Percentiles rank a stretch among this genome's conserved stretches.
phyloP scores from a whole-genome alignment of 2,329 filamentous ascomycete species.

The Talaromyces marneffei region DNA sequence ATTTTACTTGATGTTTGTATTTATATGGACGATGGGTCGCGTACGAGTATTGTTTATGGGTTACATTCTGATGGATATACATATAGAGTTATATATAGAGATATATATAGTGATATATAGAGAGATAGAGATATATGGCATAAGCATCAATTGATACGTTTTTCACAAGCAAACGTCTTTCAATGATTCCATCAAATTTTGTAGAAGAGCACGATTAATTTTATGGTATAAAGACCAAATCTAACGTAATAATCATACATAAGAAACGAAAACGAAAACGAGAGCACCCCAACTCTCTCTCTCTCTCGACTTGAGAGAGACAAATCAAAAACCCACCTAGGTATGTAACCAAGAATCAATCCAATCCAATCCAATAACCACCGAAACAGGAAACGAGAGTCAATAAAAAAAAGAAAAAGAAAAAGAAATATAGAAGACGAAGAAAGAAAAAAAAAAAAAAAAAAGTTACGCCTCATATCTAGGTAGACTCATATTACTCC shows the following conservation, averaged over 20 bases:
- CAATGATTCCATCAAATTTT: too few species aligned
- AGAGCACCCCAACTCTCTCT: too few species aligned
- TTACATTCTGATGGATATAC: too few species aligned
- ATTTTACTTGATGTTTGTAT: not conserved
- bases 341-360: too few species aligned
- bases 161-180: not conserved
- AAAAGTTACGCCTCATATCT: constrained; percentile 5
- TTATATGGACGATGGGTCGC: not conserved
- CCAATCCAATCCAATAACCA: not conserved
- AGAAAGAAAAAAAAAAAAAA: not conserved
- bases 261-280: not conserved
- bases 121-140: too few species aligned
- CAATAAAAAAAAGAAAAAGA: not conserved
- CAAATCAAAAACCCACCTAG: not conserved
- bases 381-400: not conserved
- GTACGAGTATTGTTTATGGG: not conserved
- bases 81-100: too few species aligned
- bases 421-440: too few species aligned
- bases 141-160: too few species aligned
- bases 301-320: not conserved
- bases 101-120: too few species aligned
- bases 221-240: not conserved
- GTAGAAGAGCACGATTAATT: not conserved
- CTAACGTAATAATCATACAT: constrained; percentile 4
- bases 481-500: constrained; percentile 5